Conservation (phyloP, 805 yeast genomes). For the Candida khao-thaluensis region DNA sequence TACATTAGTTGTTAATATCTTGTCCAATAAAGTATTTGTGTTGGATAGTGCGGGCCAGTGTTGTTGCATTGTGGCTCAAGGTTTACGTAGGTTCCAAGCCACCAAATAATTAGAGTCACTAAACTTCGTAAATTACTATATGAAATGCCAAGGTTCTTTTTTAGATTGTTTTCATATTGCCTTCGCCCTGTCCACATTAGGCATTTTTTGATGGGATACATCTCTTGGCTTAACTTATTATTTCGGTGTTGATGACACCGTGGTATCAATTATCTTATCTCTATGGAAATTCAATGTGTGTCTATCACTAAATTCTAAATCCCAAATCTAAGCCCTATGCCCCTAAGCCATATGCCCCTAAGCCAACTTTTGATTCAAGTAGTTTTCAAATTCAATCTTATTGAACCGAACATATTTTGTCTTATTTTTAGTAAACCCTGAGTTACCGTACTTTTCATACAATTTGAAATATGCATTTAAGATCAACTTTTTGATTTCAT, state of each 20-base stretch:
- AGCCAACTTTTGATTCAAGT: constrained; percentile 24
- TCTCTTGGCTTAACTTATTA: too few relatives aligned
- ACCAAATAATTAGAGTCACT: neutral
- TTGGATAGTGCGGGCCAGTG: too few relatives aligned
- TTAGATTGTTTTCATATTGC: too few relatives aligned
- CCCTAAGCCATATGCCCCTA: neutral
- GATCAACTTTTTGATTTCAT: constrained; percentile 72
- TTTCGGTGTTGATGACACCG: too few relatives aligned
- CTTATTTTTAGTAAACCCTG: constrained; percentile 71
- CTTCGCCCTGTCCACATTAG: neutral
- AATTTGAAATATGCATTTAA: constrained; percentile 83
- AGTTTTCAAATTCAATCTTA: constrained; percentile 42
- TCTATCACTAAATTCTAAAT: too few relatives aligned
- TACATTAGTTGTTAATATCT: too few relatives aligned
- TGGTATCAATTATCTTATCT: too few relatives aligned
- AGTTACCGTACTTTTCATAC: constrained; percentile 68
- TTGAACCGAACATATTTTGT: constrained; percentile 70
- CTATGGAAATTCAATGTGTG: neutral
- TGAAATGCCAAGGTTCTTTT: constrained; percentile 2
- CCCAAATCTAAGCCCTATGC: neutral
- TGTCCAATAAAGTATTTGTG: too few relatives aligned
- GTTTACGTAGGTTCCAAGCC: too few relatives aligned
- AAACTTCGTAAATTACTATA: constrained; percentile 1
- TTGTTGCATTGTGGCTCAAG: too few relatives aligned
- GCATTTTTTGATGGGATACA: too few relatives aligned